Base-by-base conservation (phyloP, 495 filamentous ascomycete species). In the Patellaria atrata region DNA sequence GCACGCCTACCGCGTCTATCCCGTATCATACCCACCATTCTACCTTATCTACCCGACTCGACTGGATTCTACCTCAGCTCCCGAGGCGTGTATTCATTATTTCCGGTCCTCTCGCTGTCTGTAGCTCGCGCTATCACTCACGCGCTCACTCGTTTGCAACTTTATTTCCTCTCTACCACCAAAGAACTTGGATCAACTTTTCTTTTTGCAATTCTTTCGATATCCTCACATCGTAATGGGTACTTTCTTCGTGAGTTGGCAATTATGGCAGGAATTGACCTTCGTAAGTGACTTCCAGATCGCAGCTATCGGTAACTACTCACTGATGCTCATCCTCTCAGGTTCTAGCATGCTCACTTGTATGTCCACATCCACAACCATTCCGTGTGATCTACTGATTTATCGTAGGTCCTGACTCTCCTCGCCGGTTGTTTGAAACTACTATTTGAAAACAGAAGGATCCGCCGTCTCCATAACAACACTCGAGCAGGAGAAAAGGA, bases 251-350 rank as follows among this genome's bases (percentile, higher is more conserved):
- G 48, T 60, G 24, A 64, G 59, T 23, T 94, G 85, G 86, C 53
- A 67, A 43, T 57, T 89, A 48, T 96, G 87, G 87, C 71, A 91
- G 67, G 78, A 93, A 66, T 69, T 94, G 73, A 76, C 70, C 41
- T 76, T 94, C 59, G 87, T 94, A 63, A 59, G 82, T 68, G 16
- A 2, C 22, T n/a, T 17, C 12, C 14, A n/a, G 21, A 19, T 22
- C 30, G 27, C 25, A 15, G n/a, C 22, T 12, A 10, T 36, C 17
- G 15, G 14, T 27, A 9, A 15, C 26, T 37, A 22, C 33, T 41
- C 35, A 50, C 38, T 25, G 30, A 19, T 24, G 23, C 5, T 23
- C 24, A n/a, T 35, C 27, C 11, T 16, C 23, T 22, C 31, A 58
- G 54, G 38, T 33, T 7, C 37, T 57, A 37, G 56, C 47, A 33